phyloP scores from a whole-genome alignment of 164 flowering plant genomes.

The Buxus sempervirens region DNA sequence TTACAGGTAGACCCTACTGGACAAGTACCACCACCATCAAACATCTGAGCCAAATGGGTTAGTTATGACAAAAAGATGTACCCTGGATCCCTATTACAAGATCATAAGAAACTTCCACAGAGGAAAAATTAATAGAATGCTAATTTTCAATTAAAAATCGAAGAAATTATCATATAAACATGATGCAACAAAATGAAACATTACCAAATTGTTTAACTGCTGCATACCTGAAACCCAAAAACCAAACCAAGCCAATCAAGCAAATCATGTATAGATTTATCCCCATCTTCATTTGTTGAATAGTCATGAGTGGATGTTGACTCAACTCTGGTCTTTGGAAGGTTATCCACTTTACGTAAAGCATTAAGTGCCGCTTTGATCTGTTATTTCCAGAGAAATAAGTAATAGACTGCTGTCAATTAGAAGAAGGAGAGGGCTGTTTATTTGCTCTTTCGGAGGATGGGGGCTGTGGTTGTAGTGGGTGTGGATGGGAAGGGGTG shows the following conservation, averaged over 20 bases:
- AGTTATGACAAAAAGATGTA: constrained; percentile 1
- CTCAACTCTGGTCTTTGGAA: constrained; percentile 49
- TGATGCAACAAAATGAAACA: background rate
- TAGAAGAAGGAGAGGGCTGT: too few species aligned
- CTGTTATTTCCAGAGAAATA: constrained; percentile 28
- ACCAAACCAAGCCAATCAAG: constrained; percentile 86
- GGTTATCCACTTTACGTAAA: constrained; percentile 55
- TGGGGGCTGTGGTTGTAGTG: too few species aligned
- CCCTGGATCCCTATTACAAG: too few species aligned
- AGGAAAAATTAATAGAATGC: background rate
- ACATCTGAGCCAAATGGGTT: constrained; percentile 11
- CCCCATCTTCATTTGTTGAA: constrained; percentile 33
- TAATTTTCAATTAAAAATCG: background rate
- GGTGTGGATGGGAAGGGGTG: too few species aligned
- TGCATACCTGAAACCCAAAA: constrained; percentile 96
- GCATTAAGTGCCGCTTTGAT: constrained; percentile 85
- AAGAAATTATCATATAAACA: background rate
- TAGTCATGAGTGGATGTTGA: constrained; percentile 14
- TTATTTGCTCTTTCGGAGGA: too few species aligned
- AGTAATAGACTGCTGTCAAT: background rate
- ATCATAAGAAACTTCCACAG: background rate
- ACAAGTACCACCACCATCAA: background rate
- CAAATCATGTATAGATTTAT: constrained; percentile 57
- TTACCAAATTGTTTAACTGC: constrained; percentile 30
- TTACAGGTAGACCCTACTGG: background rate